phyloP scores from a whole-genome alignment of 495 filamentous ascomycete genomes.

The Trichoderma reesei region DNA sequence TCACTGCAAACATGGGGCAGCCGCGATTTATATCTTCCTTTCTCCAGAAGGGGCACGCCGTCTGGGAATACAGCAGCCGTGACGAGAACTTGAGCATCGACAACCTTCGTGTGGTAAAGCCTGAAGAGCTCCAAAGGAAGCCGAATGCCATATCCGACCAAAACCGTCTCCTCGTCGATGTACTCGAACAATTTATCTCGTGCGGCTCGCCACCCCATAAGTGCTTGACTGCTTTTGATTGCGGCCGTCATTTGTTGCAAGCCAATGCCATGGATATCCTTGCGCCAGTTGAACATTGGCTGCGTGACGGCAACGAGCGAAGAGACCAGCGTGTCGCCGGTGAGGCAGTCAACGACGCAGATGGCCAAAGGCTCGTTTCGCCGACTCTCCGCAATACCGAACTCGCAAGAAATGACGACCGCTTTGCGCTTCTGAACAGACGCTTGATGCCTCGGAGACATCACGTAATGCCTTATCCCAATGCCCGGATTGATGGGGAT shows the following conservation, averaged over 20 bases:
- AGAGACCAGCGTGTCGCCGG: not conserved
- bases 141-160: not conserved
- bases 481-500: no score
- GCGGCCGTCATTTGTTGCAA: no score
- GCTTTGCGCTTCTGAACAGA: not conserved
- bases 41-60: not conserved
- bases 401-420: not conserved
- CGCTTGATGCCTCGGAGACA: not conserved
- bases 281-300: not conserved
- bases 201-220: not conserved
- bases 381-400: not conserved
- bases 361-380: not conserved
- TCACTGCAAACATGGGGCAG: not conserved
- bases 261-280: no score
- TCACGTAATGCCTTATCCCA: no score
- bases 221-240: not conserved
- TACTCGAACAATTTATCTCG: not conserved
- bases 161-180: not conserved
- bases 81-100: not conserved
- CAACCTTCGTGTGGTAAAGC: not conserved
- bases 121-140: not conserved
- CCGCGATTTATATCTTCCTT: not conserved
- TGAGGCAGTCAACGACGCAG: not conserved
- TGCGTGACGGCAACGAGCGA: not conserved
- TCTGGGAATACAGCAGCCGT: not conserved